Evolutionary conservation across 2,329 filamentous ascomycete genomes (phyloP).

Genomic region (Ophioceras dolichostomum): DNA sequence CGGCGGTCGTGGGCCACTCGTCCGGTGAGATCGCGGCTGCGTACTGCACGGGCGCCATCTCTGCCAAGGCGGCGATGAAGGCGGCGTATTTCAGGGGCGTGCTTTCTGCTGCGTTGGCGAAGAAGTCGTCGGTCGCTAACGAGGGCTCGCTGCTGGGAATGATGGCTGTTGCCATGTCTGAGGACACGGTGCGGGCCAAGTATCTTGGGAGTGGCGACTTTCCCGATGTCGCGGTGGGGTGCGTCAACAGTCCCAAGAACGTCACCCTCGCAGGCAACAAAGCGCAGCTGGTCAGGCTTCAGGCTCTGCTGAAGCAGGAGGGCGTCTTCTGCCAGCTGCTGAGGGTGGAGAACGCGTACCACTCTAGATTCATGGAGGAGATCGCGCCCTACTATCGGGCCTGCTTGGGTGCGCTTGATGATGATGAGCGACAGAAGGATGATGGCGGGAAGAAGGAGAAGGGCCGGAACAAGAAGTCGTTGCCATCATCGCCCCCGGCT

Average conservation of each 20-base stretch:
- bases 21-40: conserved; percentile 15
- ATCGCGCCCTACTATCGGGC: conserved; percentile 10
- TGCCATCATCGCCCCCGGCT: too few species aligned
- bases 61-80: conserved; percentile 7
- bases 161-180: conserved; percentile 29
- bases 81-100: conserved; percentile 10
- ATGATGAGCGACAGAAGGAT: neutral
- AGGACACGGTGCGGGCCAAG: conserved; percentile 18
- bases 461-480: too few species aligned
- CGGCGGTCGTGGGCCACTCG: conserved; percentile 11
- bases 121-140: neutral
- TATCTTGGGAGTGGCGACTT: conserved; percentile 7
- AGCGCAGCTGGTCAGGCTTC: neutral
- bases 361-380: conserved; percentile 17
- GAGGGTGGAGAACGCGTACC: conserved; percentile 19
- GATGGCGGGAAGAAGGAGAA: conserved; percentile 1
- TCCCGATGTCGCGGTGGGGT: conserved; percentile 17
- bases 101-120: neutral
- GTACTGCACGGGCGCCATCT: conserved; percentile 9
- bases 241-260: conserved; percentile 21
- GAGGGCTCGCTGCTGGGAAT: conserved; percentile 21
- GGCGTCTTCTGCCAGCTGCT: conserved; percentile 7
- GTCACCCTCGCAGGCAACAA: conserved; percentile 21
- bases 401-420: conserved; percentile 2
- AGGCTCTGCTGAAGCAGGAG: neutral